Base-by-base conservation (phyloP, 768 basidiomycete species). In the Hydnomerulius pinastri region DNA sequence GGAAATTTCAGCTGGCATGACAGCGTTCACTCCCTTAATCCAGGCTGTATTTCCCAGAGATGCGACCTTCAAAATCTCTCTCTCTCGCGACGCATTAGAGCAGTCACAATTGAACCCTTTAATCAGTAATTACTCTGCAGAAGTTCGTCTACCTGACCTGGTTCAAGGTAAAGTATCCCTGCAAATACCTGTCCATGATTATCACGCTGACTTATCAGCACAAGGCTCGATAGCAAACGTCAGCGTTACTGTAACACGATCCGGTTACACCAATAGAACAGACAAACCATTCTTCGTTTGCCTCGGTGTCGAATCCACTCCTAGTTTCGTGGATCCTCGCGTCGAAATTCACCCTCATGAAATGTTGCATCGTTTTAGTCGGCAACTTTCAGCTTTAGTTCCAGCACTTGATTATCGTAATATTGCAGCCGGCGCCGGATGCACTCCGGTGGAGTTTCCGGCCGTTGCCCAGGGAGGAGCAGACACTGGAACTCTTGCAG, bases 51-150 rank as follows among this genome's bases (percentile, higher is more conserved):
- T 33, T n/a, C 32, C 15, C 15, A 27, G 25, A 11, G 6, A 29
- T 4, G 4, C 24, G 5, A 7, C 33, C 17, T 32, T 17, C 18
- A 23, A 2, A 17, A 10, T 47, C 2, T 6, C 2, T 12, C 12
- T n/a, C 9, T 7, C 4, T 11, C 13, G 23, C 3, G 4, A 12
- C 25, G 9, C 35, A 7, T 30, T 10, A 9, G 23, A 4, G 15
- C 17, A 15, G 23, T 10, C 17, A 23, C 10, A 21, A 18, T 7
- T 11, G 13, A 46, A 48, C 44, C 5, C 4, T 6, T 13, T 48
- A 8, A 18, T 6, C 15, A 51, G 50, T 46, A 51, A 51, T 24
- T 51, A 47, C 44, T 50, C 50, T 12, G 18, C 40, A 23, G 44
- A 51, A 25, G 23, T 51, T 5, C 17, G 20, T 13, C 27, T 51